Conservation (phyloP, 345 rosid genomes). For the Noccaea bulbosa region DNA sequence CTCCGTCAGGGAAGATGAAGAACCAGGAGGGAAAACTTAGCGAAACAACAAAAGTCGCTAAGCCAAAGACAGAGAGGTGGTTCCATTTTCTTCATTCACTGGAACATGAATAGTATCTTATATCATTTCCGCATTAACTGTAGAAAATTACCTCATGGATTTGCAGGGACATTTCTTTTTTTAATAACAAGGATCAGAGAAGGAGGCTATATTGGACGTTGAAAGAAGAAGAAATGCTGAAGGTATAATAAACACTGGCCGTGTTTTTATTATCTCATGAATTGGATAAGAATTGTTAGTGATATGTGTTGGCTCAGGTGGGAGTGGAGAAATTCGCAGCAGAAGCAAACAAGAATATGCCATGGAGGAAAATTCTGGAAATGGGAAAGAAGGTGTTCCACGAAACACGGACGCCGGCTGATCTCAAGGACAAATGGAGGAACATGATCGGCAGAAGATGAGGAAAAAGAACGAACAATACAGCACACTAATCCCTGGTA, state of each 20-base stretch:
- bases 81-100: slow-evolving; percentile 6
- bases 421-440: slow-evolving; percentile 89
- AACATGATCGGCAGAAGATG: slow-evolving; percentile 40
- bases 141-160: slow-evolving; percentile 4
- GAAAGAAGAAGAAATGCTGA: slow-evolving; percentile 44
- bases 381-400: slow-evolving; percentile 67
- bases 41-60: neutral
- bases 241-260: slow-evolving; percentile 28
- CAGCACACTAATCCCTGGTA: slow-evolving; percentile 2
- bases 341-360: slow-evolving; percentile 58
- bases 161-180: slow-evolving; percentile 29
- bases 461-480: neutral
- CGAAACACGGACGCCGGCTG: slow-evolving; percentile 60
- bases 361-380: slow-evolving; percentile 82
- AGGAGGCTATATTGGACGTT: slow-evolving; percentile 35
- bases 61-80: slow-evolving; percentile 25
- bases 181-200: slow-evolving; percentile 19
- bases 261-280: neutral
- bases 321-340: slow-evolving; percentile 59
- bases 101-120: slow-evolving; percentile 7
- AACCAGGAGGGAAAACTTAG: slow-evolving; percentile 18
- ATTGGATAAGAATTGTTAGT: slow-evolving; percentile 1
- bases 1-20: slow-evolving; percentile 15
- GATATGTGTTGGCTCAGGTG: slow-evolving; percentile 47
- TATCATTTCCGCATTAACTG: slow-evolving; percentile 6